Conservation (phyloP, 345 rosid species). For the Draba incana region DNA sequence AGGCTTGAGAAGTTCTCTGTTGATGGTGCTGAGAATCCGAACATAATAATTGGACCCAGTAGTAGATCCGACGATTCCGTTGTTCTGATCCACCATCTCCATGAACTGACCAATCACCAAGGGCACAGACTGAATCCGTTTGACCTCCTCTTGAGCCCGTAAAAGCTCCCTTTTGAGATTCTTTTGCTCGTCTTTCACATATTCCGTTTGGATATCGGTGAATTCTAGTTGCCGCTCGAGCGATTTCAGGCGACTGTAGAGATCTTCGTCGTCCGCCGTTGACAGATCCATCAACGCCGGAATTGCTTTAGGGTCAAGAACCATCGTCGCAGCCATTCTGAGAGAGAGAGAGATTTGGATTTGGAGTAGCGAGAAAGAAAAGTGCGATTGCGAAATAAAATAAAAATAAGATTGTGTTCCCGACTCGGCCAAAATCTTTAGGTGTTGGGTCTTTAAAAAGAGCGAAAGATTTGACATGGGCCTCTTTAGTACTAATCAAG, state of each 20-base stretch:
- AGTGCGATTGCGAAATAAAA: slow-evolving; percentile 5
- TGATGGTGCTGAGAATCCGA: slow-evolving; percentile 87
- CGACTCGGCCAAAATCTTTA: background rate
- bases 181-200: slow-evolving; percentile 96
- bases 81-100: slow-evolving; percentile 99
- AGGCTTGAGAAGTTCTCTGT: slow-evolving; percentile 89
- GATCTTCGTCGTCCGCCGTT: slow-evolving; percentile 76
- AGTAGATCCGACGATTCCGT: slow-evolving; percentile 99
- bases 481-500: too few relatives aligned
- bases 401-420: background rate
- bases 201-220: slow-evolving; percentile 94
- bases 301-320: slow-evolving; percentile 58
- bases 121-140: slow-evolving; percentile 96
- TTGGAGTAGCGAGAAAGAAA: slow-evolving; percentile 44
- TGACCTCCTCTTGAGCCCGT: slow-evolving; percentile 97
- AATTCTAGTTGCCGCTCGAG: slow-evolving; percentile 85
- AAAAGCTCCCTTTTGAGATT: slow-evolving; percentile 87
- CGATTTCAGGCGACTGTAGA: slow-evolving; percentile 73
- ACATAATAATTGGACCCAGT: slow-evolving; percentile 98
- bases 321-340: slow-evolving; percentile 62
- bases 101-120: slow-evolving; percentile 96
- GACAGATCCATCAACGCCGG: slow-evolving; percentile 33
- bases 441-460: background rate
- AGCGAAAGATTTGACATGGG: background rate
- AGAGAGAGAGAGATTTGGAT: slow-evolving; percentile 33